A percentile compares a stretch with the other conserved stretches of the same genome.
These are phyloP conservation scores for Zea luxurians DNA, from an alignment of 176 grass and related monocot species.

Conservation along the genomic window DNA sequence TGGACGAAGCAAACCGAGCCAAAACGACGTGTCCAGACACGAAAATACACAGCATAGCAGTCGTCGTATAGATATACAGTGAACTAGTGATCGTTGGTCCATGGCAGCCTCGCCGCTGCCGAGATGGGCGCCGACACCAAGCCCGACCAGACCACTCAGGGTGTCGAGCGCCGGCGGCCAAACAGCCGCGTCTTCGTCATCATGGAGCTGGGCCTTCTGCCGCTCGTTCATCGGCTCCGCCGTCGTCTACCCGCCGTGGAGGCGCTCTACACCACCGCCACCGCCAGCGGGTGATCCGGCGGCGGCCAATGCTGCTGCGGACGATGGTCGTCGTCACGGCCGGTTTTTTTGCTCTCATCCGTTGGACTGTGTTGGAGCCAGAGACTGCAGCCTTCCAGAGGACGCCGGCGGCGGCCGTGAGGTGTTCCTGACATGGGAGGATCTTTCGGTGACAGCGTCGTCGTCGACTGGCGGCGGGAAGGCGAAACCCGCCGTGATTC, in stretches of 20 bases:
- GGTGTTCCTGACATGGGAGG: slow-evolving; percentile 30
- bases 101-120: slow-evolving; percentile 51
- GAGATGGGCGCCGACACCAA: slow-evolving; percentile 46
- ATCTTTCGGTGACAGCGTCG: not conserved
- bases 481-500: not conserved
- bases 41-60: too few species aligned
- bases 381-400: too few species aligned
- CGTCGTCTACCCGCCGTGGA: not conserved
- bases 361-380: not conserved
- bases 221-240: not conserved
- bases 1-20: not conserved
- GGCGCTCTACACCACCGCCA: not conserved
- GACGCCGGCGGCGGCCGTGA: not conserved
- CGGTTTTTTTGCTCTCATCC: not conserved
- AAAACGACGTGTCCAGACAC: too few species aligned
- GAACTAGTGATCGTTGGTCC: not conserved
- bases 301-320: not conserved
- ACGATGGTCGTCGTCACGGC: too few species aligned
- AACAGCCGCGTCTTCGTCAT: not conserved
- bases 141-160: slow-evolving; percentile 35
- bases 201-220: not conserved
- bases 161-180: not conserved
- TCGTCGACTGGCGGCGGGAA: not conserved
- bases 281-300: not conserved
- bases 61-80: not conserved